These are phyloP conservation scores for Fusarium euwallaceae DNA, from an alignment of 2,329 filamentous ascomycete species.

Conservation along the genomic window DNA sequence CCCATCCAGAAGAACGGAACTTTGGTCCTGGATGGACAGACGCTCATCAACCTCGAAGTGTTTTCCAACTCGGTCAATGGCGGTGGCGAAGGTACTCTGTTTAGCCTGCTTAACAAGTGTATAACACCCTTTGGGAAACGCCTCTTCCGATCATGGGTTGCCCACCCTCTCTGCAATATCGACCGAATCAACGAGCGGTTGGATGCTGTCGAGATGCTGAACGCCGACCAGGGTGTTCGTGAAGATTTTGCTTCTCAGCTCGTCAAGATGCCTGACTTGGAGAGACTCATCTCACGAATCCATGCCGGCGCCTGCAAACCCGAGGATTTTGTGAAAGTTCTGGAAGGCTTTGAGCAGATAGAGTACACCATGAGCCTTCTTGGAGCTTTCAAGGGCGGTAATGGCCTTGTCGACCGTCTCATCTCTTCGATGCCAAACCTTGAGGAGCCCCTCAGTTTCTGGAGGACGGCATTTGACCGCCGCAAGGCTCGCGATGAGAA, in stretches of 20 bases:
- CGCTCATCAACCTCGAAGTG: slow-evolving; percentile 96
- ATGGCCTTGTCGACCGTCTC: slow-evolving; percentile 86
- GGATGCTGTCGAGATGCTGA: slow-evolving; percentile 93
- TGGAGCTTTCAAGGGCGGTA: slow-evolving; percentile 78
- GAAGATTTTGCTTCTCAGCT: slow-evolving; percentile 92
- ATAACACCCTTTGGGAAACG: slow-evolving; percentile 98
- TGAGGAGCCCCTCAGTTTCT: slow-evolving; percentile 78
- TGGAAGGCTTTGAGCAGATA: slow-evolving; percentile 98
- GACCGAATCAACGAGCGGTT: slow-evolving; percentile 91
- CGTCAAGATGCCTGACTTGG: slow-evolving; percentile 92
- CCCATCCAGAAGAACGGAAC: slow-evolving; percentile 93
- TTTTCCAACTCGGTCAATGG: slow-evolving; percentile 95
- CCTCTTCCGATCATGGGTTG: slow-evolving; percentile 96
- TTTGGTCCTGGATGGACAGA: slow-evolving; percentile 93
- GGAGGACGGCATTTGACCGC: slow-evolving; percentile 93
- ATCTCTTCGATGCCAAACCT: slow-evolving; percentile 90
- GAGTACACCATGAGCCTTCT: slow-evolving; percentile 92
- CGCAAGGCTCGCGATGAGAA: slow-evolving; percentile 82
- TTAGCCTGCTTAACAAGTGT: slow-evolving; percentile 91
- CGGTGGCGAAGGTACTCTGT: slow-evolving; percentile 86
- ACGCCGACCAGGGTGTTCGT: slow-evolving; percentile 82
- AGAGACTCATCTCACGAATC: slow-evolving; percentile 92
- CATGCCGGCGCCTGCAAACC: slow-evolving; percentile 92
- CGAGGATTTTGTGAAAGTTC: slow-evolving; percentile 91
- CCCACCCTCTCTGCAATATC: slow-evolving; percentile 90